Conservation (phyloP, 202 grass and related monocot genomes). For the Setaria italica region DNA sequence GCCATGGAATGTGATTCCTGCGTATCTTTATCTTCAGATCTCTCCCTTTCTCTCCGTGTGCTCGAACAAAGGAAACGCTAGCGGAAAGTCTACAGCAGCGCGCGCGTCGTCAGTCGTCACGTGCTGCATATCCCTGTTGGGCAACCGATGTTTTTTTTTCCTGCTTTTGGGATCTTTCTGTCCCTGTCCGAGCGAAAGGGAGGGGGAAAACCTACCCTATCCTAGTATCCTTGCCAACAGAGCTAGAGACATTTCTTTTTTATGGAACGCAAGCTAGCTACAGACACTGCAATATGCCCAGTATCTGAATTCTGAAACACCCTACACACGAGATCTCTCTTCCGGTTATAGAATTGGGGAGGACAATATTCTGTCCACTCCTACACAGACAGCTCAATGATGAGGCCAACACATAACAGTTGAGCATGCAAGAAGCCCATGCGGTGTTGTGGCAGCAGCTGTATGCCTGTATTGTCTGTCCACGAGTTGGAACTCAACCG, state of each 20-base stretch:
- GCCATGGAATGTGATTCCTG: conserved; percentile 24
- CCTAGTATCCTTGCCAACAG: not conserved
- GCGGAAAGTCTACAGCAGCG: not conserved
- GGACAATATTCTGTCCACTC: conserved; percentile 27
- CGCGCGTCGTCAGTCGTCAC: not conserved
- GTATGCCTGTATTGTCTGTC: not conserved
- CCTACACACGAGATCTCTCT: conserved; percentile 22
- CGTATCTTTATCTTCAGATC: not conserved
- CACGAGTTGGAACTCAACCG: not conserved
- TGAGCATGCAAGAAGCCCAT: not conserved
- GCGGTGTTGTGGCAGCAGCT: not conserved
- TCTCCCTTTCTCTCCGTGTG: conserved; percentile 26
- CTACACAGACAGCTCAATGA: conserved; percentile 17
- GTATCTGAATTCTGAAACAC: conserved; percentile 46
- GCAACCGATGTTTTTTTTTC: not conserved
- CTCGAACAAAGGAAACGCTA: not conserved
- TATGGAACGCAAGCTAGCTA: not conserved
- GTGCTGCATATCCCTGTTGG: not conserved
- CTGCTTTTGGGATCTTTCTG: not conserved
- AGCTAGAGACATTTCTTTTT: not conserved
- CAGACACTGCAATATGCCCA: not conserved
- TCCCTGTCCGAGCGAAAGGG: not conserved
- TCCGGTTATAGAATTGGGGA: not conserved
- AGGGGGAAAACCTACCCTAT: not conserved
- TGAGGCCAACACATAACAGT: not conserved